Percentiles rank a stretch among this genome's conserved stretches.
These are phyloP conservation scores for Cicer yamashitae DNA, from an alignment of 306 rosid species.

Conservation along the genomic window DNA sequence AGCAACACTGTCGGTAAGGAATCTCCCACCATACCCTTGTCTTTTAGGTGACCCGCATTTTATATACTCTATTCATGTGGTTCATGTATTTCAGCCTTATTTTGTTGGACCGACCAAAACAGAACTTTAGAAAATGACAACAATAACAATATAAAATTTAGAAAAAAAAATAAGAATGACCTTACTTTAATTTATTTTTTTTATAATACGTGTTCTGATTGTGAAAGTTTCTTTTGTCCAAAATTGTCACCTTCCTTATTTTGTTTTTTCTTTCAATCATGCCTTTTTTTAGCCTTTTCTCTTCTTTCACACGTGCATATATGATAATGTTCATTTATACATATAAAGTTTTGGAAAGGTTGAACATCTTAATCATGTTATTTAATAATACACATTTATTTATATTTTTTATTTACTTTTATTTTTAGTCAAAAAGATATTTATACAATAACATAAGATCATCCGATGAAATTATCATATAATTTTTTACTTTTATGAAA, in stretches of 20 bases:
- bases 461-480: too few relatives aligned
- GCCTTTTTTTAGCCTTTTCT: constrained; percentile 14
- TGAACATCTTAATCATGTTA: too few relatives aligned
- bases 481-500: too few relatives aligned
- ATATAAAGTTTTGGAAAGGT: too few relatives aligned
- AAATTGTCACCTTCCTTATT: constrained; percentile 37
- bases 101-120: constrained; percentile 44
- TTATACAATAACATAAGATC: too few relatives aligned
- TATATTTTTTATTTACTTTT: too few relatives aligned
- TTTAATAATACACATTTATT: too few relatives aligned
- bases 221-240: constrained; percentile 31
- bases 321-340: too few relatives aligned
- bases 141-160: not conserved
- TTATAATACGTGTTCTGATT: not conserved
- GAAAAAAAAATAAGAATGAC: not conserved
- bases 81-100: constrained; percentile 45
- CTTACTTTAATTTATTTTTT: not conserved
- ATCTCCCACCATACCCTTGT: constrained; percentile 46
- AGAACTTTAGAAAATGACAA: constrained; percentile 36
- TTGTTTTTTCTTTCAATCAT: constrained; percentile 25
- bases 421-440: too few relatives aligned
- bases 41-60: constrained; percentile 44
- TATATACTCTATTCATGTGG: not conserved
- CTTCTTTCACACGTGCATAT: constrained; percentile 44
- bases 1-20: constrained; percentile 50